These are phyloP conservation scores for Tuber calosporum DNA, from an alignment of 495 filamentous ascomycete species.

Conservation along the genomic window DNA sequence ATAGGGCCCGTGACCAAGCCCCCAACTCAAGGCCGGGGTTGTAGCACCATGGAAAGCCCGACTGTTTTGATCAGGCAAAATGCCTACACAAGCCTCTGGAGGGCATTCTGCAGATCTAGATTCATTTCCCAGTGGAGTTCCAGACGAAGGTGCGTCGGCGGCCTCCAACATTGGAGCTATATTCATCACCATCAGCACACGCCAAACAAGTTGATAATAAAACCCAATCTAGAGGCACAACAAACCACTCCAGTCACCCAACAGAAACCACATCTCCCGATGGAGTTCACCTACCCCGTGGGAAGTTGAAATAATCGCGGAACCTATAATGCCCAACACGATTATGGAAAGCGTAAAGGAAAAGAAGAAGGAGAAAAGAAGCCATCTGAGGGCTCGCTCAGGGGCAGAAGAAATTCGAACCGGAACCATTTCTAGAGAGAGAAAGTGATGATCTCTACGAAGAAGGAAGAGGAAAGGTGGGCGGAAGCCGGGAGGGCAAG, in stretches of 20 bases:
- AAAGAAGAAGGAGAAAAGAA: neutral
- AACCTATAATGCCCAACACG: neutral
- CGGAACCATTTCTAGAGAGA: neutral
- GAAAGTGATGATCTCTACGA: neutral
- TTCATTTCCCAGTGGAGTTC: neutral
- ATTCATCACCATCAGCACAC: neutral
- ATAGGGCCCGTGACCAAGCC: neutral
- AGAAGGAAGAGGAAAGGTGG: neutral
- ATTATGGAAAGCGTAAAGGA: neutral
- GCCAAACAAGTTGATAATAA: neutral
- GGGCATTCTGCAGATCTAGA: neutral
- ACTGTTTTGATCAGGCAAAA: neutral
- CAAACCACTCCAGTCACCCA: neutral
- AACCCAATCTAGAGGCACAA: neutral
- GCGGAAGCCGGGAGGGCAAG: neutral
- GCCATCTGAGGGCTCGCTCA: neutral
- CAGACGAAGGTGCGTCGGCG: neutral
- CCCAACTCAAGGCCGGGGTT: neutral
- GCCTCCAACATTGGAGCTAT: neutral
- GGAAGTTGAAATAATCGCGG: neutral
- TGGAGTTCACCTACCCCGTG: neutral
- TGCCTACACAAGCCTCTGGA: neutral
- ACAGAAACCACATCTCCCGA: neutral
- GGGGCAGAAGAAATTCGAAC: neutral
- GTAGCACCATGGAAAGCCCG: neutral